Conservation (phyloP, 805 yeast species). For the Pichia paraexigua region DNA sequence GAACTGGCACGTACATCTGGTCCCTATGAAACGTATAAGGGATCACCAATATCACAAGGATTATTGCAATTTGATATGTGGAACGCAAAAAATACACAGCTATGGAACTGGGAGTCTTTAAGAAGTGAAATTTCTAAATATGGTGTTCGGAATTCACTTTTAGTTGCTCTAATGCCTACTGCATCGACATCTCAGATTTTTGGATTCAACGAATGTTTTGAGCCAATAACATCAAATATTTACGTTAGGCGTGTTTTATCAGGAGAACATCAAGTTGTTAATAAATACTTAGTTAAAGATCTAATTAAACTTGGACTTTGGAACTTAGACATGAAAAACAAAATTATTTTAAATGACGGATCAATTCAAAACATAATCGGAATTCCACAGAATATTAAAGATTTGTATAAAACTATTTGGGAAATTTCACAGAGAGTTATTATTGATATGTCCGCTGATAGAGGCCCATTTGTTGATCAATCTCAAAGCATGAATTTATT, state of each 20-base stretch:
- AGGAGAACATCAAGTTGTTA: constrained; percentile 91
- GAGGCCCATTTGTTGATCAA: constrained; percentile 75
- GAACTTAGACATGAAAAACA: constrained; percentile 71
- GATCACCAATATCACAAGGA: constrained; percentile 90
- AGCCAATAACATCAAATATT: constrained; percentile 89
- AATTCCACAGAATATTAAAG: constrained; percentile 69
- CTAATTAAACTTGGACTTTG: constrained; percentile 76
- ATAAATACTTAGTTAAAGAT: constrained; percentile 77
- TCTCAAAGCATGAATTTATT: constrained; percentile 90
- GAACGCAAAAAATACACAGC: constrained; percentile 66
- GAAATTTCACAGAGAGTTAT: constrained; percentile 81
- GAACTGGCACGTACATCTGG: constrained; percentile 72
- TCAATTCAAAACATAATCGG: constrained; percentile 70
- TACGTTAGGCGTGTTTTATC: constrained; percentile 86
- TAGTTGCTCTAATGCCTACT: constrained; percentile 96
- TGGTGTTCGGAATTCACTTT: constrained; percentile 80
- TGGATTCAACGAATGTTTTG: constrained; percentile 93
- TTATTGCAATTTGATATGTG: constrained; percentile 81
- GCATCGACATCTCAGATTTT: constrained; percentile 95
- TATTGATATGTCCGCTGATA: constrained; percentile 79
- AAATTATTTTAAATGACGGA: constrained; percentile 70
- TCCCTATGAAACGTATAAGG: constrained; percentile 61
- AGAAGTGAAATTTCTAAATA: constrained; percentile 48
- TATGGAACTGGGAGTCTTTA: constrained; percentile 81
- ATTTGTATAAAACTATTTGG: constrained; percentile 92